Percentiles rank a stretch among this genome's conserved stretches.
Evolutionary conservation across 2,329 filamentous ascomycete genomes (phyloP).

Genomic region (Chaetomiaceae sp.): DNA sequence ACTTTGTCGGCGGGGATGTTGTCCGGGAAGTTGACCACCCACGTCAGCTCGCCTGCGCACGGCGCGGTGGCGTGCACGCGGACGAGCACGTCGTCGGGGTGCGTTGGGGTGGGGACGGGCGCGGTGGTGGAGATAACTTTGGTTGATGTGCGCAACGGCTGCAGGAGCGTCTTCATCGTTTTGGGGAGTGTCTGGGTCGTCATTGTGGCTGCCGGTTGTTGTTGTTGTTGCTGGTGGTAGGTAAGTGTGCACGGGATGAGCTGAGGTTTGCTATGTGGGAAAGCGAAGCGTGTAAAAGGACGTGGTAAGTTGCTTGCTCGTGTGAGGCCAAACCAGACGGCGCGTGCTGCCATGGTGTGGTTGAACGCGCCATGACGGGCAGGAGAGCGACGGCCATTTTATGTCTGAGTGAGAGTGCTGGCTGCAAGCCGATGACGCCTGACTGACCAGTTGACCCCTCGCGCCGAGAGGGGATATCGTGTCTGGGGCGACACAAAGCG

Average conservation of each 20-base stretch:
- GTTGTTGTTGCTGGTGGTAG: too few relatives aligned
- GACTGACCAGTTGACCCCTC: too few relatives aligned
- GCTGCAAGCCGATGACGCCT: background rate
- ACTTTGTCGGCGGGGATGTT: constrained; percentile 20
- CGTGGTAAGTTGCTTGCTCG: background rate
- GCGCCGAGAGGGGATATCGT: background rate
- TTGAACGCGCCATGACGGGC: background rate
- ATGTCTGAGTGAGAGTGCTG: background rate
- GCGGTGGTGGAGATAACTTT: constrained; percentile 23
- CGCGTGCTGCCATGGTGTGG: background rate
- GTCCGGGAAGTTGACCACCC: constrained; percentile 24
- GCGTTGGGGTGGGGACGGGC: constrained; percentile 22
- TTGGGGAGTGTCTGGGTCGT: constrained; percentile 14
- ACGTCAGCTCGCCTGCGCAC: constrained; percentile 29
- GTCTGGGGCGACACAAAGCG: background rate
- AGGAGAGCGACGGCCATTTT: background rate
- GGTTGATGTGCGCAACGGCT: constrained; percentile 28
- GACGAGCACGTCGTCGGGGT: constrained; percentile 27
- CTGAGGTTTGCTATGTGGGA: background rate
- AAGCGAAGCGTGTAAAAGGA: background rate
- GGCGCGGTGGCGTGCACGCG: constrained; percentile 28
- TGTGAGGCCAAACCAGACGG: background rate
- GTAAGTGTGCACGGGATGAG: background rate
- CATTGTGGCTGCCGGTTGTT: constrained; percentile 7
- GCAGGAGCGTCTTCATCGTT: constrained; percentile 23